Evolutionary conservation across 2,329 filamentous ascomycete species (phyloP), one percentile per base, ranked within the genome.

Genomic region (Aspergillus neoniger): DNA sequence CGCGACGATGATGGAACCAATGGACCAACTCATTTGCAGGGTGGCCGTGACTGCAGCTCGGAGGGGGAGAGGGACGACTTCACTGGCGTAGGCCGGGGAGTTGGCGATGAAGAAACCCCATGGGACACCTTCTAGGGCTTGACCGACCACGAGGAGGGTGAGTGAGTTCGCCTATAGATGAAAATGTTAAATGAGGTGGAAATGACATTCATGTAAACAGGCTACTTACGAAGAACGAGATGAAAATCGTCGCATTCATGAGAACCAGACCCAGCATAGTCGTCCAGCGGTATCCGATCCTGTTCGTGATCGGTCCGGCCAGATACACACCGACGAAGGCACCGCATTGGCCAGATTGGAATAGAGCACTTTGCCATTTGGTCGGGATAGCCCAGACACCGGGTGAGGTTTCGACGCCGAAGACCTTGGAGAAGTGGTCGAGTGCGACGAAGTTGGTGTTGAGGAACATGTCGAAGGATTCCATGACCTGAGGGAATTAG

Each of bases 321-420:
- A 87, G 62, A 65, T 83, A 83, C 58, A 86, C 84, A 56, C 86
- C 85, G 59, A 87, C 80, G 43, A 88, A 77, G 14, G 86, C 86
- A 74, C 86, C 86, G 57, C 85, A 74, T 59, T 81, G 85, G 2
- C 85, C 85, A 44, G 78, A 77, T 59, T 80, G 75, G 65, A 85
- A 82, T 15, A 88, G 80, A 0, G 85, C 83, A 58, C 81, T 84
- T 70, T 87, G 84, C 80, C 80, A 82, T 50, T 71, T 69, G 14
- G 78, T 80, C 23, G 74, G 73, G 21, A 82, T 79, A 12, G 70
- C 66, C 0, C 39, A 71, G 1, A 63, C 58, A 0, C 51, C 57
- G 0, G 47, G 59, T 0, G 50, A 1, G 15, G 30, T 41, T 3
- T 39, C 7, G 5, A 80, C 68, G 15, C 81, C 81, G 39, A 77